Evolutionary conservation across 2,329 filamentous ascomycete species (phyloP), one percentile per base, ranked within the genome.

Genomic region (Aschersonia sp.): DNA sequence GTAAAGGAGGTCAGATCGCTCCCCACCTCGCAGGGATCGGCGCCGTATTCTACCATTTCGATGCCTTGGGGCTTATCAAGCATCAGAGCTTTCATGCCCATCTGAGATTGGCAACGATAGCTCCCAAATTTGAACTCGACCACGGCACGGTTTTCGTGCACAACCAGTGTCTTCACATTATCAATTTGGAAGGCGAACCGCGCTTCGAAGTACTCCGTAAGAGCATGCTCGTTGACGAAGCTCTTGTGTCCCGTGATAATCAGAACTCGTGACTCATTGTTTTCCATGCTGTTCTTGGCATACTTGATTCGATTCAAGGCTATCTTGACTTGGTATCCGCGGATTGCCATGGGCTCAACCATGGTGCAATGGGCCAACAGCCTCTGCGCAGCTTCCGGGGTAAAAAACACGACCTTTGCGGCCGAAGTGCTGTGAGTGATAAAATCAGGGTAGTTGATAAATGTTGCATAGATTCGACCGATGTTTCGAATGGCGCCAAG

Each of bases 91-190:
- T 64, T 64, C 55, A 66, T 65, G 1, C 68, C 73, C 46, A 69
- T 66, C 59, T 75, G 67, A 0, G 73, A 65, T 64, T 79, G 75
- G 58, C 70, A 74, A 1, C 73, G 67, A 49, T 67, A 78, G 48
- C 72, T 76, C 0, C 71, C 72, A 52, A 79, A 79, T 9, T 68
- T 64, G 52, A 69, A 74, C 62, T 77, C 73, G 11, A 73, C 51
- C 2, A 69, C 62, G 0, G 55, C 55, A 29, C 62, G 58, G 1
- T 51, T 50, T 0, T 50, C 52, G 2, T 51, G 58, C 30, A 52
- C 48, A 37, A 59, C 54, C 22, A 68, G 57, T 14, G 58, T 53
- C 3, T 60, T 52, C 47, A 73, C 57, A 44, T 60, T 55, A 50
- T 77, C 75, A 6, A 71, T 49, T 53, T 77, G 63, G 52, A 69